These are phyloP conservation scores for Sporobolomyces roseus DNA, from an alignment of 768 basidiomycete genomes.

Conservation along the genomic window DNA sequence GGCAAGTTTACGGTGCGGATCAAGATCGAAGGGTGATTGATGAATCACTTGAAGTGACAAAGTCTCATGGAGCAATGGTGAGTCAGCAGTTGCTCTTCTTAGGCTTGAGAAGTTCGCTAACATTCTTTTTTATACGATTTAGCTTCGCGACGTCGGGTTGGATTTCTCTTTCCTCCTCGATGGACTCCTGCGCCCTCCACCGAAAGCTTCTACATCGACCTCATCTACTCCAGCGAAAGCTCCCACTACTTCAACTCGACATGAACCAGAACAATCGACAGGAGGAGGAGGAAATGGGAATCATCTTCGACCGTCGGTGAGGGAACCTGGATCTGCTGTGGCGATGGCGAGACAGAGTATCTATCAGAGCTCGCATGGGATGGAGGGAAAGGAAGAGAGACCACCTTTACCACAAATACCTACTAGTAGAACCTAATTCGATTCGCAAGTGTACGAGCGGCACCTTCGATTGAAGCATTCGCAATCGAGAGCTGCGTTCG, in stretches of 20 bases:
- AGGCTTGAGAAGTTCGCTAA: neutral
- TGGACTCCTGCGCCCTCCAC: slow-evolving; percentile 34
- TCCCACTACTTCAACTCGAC: slow-evolving; percentile 15
- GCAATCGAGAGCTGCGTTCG: too few relatives aligned
- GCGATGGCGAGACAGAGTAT: slow-evolving; percentile 36
- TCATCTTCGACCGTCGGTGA: neutral
- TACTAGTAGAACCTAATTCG: neutral
- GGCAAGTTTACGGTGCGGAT: slow-evolving; percentile 82
- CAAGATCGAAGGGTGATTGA: slow-evolving; percentile 57
- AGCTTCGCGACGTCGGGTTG: slow-evolving; percentile 86
- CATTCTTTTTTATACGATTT: slow-evolving; percentile 54
- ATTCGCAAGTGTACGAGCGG: too few relatives aligned
- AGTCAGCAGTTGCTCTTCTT: slow-evolving; percentile 1
- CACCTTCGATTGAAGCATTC: too few relatives aligned
- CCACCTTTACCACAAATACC: slow-evolving; percentile 1
- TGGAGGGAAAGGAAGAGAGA: neutral
- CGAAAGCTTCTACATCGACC: neutral
- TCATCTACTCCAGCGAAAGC: neutral
- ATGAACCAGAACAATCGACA: neutral
- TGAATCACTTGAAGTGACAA: slow-evolving; percentile 72
- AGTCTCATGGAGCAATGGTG: slow-evolving; percentile 81
- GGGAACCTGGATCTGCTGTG: slow-evolving; percentile 20
- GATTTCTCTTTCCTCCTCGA: slow-evolving; percentile 93
- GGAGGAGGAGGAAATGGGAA: too few relatives aligned
- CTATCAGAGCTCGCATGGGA: slow-evolving; percentile 22